Evolutionary conservation across 1,139 yeast species (phyloP).

Genomic region (Yamadazyma sp.): DNA sequence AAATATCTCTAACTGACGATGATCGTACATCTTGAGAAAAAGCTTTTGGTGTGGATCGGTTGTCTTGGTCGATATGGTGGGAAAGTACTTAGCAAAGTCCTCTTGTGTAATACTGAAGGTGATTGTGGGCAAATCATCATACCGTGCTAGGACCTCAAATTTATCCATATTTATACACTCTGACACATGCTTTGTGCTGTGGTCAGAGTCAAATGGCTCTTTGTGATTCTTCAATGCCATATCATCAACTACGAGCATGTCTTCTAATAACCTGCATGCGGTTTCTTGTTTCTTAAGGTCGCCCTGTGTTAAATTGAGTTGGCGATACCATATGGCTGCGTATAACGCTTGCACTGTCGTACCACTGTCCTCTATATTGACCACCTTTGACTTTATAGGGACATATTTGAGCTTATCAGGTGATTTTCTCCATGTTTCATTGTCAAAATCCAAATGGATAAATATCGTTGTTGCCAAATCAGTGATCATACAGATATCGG

Average conservation of each 20-base stretch:
- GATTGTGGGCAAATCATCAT: too few species aligned
- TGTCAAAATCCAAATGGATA: background rate
- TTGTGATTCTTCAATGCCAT: background rate
- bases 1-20: background rate
- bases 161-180: too few species aligned
- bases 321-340: background rate
- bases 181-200: too few species aligned
- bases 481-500: background rate
- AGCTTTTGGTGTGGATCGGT: too few species aligned
- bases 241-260: background rate
- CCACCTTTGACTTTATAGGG: background rate
- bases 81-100: too few species aligned
- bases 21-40: too few species aligned
- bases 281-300: background rate
- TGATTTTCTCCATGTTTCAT: background rate
- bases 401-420: background rate
- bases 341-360: background rate
- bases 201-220: background rate
- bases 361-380: background rate
- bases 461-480: background rate
- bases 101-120: too few species aligned
- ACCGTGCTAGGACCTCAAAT: too few species aligned
- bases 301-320: background rate
- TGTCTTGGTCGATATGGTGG: too few species aligned
- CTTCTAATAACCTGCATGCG: background rate